Conservation (phyloP, 495 filamentous ascomycete genomes). For the Tuber umbilicatum region DNA sequence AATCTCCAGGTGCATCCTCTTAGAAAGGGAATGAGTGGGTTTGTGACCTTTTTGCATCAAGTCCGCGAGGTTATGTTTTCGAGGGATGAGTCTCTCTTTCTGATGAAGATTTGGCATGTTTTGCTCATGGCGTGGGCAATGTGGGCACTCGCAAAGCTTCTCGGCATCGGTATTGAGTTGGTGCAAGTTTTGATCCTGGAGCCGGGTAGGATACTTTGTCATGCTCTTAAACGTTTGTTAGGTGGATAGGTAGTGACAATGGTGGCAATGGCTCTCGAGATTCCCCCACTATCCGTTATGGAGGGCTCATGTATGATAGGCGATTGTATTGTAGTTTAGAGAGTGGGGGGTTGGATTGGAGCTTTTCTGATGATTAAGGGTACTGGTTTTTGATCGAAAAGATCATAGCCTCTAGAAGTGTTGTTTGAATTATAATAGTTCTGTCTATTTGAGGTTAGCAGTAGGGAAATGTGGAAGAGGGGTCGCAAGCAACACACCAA, state of each 20-base stretch:
- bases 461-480: not conserved
- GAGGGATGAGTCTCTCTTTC: slow-evolving; percentile 27
- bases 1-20: not conserved
- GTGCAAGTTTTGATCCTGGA: slow-evolving; percentile 22
- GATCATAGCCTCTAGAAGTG: not conserved
- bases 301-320: not conserved
- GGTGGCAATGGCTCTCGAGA: not conserved
- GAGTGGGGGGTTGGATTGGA: not conserved
- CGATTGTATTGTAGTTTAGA: not conserved
- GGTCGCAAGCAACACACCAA: not conserved
- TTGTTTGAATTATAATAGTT: not conserved
- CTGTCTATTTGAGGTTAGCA: not conserved
- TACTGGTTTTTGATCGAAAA: not conserved
- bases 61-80: slow-evolving; percentile 19
- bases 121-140: slow-evolving; percentile 27
- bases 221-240: slow-evolving; percentile 7
- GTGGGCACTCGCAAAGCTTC: slow-evolving; percentile 21
- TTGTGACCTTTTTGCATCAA: slow-evolving; percentile 19
- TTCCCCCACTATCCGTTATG: not conserved
- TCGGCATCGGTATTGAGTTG: slow-evolving; percentile 16
- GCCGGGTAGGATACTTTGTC: slow-evolving; percentile 15
- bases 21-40: slow-evolving; percentile 5
- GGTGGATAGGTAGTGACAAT: not conserved
- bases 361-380: not conserved
- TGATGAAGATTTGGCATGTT: slow-evolving; percentile 19